Evolutionary conservation across 2,329 filamentous ascomycete species (phyloP), one percentile per base, ranked within the genome.

Genomic region (Hypomyces rosellus): DNA sequence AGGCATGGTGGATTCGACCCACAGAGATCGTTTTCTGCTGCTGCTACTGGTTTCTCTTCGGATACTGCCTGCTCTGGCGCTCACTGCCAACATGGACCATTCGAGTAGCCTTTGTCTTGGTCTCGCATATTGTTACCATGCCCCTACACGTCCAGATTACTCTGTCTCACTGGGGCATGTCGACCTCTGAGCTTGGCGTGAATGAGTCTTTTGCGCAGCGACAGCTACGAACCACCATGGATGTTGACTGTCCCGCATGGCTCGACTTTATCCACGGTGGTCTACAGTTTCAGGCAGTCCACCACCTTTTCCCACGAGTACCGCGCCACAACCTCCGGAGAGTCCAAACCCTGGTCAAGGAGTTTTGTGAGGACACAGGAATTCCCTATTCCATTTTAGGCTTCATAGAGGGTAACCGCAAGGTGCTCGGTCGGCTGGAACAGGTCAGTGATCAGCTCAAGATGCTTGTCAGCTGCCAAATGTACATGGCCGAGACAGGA

Each of bases 171-270:
- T 96, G 95, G 68, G 88, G 88, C 57, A 96, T 95, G 90, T 92
- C 88, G 59, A 96, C 90, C 0, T 80, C 88, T 11, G 89, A 96
- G 60, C 75, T 96, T 12, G 91, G 91, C 0, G 82, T 86, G 1
- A 76, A 84, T 46, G 90, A 96, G 65, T 93, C 88, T 0, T 96
- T 96, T 66, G 83, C 90, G 1, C 89, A 95, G 68, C 88, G 85
- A 66, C 93, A 95, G 85, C 76, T 96, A 42, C 84, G 91, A 58
- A 96, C 90, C 1, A 95, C 90, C 12, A 95, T 96, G 89, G 89
- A 95, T 56, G 84, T 95, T 18, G 89, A 93, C 64, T 95, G 89
- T 63, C 88, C 89, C 1, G 75, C 78, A 12, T 95, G 90, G 89
- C 75, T 95, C 12, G 89, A 95, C 64, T 95, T 90, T 64, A 80